Evolutionary conservation across 768 basidiomycete species (phyloP).

Genomic region (Cystoderma amianthinum): DNA sequence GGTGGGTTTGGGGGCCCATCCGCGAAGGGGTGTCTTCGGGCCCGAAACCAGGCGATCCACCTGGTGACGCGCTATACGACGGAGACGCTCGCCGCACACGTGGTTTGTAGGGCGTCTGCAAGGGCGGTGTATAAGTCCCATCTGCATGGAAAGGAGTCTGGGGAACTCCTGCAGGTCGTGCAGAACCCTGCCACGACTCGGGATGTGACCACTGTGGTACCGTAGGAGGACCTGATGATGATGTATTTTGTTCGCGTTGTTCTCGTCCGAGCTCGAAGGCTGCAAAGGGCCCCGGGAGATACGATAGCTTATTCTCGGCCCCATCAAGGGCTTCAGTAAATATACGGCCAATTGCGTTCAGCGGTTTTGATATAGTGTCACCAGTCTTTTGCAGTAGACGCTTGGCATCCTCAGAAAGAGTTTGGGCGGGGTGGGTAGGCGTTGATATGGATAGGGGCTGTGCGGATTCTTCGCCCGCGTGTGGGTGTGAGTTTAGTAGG

Average conservation of each 20-base stretch:
- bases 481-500: constrained; percentile 22
- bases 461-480: constrained; percentile 87
- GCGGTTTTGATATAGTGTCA: constrained; percentile 83
- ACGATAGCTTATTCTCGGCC: constrained; percentile 56
- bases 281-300: constrained; percentile 64
- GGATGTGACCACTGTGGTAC: constrained; percentile 33
- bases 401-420: constrained; percentile 65
- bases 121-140: constrained; percentile 23
- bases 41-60: constrained; percentile 23
- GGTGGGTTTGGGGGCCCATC: constrained; percentile 35
- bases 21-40: constrained; percentile 51
- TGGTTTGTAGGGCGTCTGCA: constrained; percentile 71
- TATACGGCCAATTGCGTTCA: constrained; percentile 85
- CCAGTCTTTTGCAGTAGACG: constrained; percentile 86
- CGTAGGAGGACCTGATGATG: constrained; percentile 12
- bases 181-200: constrained; percentile 16
- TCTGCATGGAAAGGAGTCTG: constrained; percentile 33
- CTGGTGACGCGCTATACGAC: constrained; percentile 23
- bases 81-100: constrained; percentile 49
- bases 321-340: constrained; percentile 79
- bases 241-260: constrained; percentile 16
- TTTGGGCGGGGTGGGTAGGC: constrained; percentile 29
- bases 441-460: constrained; percentile 63
- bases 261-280: constrained; percentile 60
- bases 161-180: constrained; percentile 15